Conservation (phyloP, 441 rosid species). For the Adansonia gregorii region DNA sequence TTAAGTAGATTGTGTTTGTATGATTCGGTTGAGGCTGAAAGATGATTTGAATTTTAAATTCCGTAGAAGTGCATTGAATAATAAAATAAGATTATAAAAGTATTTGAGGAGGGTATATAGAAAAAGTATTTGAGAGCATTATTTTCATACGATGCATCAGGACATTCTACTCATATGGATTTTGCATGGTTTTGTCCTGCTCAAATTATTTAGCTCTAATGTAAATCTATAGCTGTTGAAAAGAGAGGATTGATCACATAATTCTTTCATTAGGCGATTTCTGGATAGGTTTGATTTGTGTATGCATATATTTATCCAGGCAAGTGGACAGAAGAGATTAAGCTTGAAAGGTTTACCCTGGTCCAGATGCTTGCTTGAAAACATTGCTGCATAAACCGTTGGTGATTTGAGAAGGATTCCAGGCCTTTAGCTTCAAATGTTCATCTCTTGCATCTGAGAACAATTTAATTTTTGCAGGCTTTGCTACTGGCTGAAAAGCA, state of each 20-base stretch:
- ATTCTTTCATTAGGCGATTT: not conserved
- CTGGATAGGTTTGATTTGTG: slow-evolving; percentile 4
- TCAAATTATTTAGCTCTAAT: not conserved
- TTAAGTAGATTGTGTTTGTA: slow-evolving; percentile 1
- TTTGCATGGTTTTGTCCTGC: not conserved
- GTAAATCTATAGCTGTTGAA: not conserved
- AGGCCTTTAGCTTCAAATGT: not conserved
- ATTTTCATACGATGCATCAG: not conserved
- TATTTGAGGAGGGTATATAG: not conserved
- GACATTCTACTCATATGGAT: not conserved
- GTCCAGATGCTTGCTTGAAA: slow-evolving; percentile 7
- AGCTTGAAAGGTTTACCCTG: not conserved
- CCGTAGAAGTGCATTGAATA: not conserved
- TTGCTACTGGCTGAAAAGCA: slow-evolving; percentile 50
- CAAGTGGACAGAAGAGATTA: slow-evolving; percentile 4
- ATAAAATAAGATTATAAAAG: slow-evolving; percentile 9
- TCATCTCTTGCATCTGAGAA: slow-evolving; percentile 6
- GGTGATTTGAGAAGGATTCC: slow-evolving; percentile 3
- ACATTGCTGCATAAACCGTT: not conserved
- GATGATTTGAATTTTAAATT: not conserved
- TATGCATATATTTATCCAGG: slow-evolving; percentile 14
- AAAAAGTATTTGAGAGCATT: slow-evolving; percentile 5
- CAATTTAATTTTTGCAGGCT: slow-evolving; percentile 40
- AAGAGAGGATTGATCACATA: not conserved
- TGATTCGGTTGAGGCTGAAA: slow-evolving; percentile 17